Evolutionary conservation across 1,139 yeast genomes (phyloP), one percentile per base, ranked within the genome.

Genomic region (Trichomonascaceae sp.): DNA sequence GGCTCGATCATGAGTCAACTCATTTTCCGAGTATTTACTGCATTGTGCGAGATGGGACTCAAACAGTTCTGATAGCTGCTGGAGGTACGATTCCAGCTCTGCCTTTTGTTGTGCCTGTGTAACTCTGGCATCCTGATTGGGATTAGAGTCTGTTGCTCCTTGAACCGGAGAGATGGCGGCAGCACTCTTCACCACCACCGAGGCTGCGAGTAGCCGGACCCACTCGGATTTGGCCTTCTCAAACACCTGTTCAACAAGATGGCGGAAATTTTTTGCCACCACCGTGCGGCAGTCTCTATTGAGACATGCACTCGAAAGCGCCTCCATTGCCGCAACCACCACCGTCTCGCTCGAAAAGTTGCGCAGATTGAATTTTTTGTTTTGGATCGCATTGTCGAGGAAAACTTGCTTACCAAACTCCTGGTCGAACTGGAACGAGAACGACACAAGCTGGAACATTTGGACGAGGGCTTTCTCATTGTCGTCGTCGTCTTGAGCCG

Each of bases 381-480:
- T 33, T 26, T 45, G 51, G 25, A 48, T 25, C 20, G 32, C 32
- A 5, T 42, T 45, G 18, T 40, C 35, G 15, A 38, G 23, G 28
- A 52, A 52, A n/a, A 52, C 30, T 16, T 37, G 36, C 13, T 43
- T 41, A 4, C 44, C 56, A 4, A 47, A 36, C 6, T 34, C 37
- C 2, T 42, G 36, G 36, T 52, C 48, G 29, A 76, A 75, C n/a
- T 79, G 93, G 81, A 76, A 82, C 31, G 69, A 73, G 6, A 67
- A 64, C 5, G 66, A 59, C 33, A 79, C 76, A 50, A 73, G 81
- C 39, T 69, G 67, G 42, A 76, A 71, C 36, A 68, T 84, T n/a
- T n/a, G n/a, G n/a, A n/a, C n/a, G n/a, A n/a, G n/a, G n/a, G 62
- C 78, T 40, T 36, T 37, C 26, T 43, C 4, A 15, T 22, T 23